phyloP scores from a whole-genome alignment of 2,329 filamentous ascomycete species.

The Penicillium nordicum region DNA sequence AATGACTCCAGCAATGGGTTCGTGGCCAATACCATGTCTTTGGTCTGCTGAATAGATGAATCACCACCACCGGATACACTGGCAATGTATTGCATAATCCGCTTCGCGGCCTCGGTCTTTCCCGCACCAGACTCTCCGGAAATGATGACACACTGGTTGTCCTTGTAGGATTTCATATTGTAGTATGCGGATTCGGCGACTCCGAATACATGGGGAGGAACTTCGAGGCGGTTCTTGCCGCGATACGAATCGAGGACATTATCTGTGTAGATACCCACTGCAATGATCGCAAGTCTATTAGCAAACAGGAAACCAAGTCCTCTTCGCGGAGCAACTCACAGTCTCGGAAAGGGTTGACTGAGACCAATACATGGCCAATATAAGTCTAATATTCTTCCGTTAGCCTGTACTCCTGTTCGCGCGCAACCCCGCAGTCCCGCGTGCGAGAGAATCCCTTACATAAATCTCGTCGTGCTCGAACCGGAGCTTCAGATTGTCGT shows the following conservation, averaged over 20 bases:
- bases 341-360: constrained; percentile 96
- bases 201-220: constrained; percentile 92
- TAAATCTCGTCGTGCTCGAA: constrained; percentile 98
- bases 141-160: constrained; percentile 99
- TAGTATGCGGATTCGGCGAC: constrained; percentile 96
- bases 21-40: constrained; percentile 98
- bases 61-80: constrained; percentile 84
- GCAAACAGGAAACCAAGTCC: constrained; percentile 13
- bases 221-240: constrained; percentile 93
- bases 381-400: constrained; percentile 63
- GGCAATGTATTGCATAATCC: constrained; percentile 99
- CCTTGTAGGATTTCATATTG: constrained; percentile 99
- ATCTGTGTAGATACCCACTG: constrained; percentile 95
- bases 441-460: constrained; percentile 45
- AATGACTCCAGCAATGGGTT: constrained; percentile 97
- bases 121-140: constrained; percentile 97
- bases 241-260: constrained; percentile 88
- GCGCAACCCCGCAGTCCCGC: constrained; percentile 15
- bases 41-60: constrained; percentile 90
- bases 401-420: constrained; percentile 14
- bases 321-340: constrained; percentile 46
- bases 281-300: constrained; percentile 32
- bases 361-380: constrained; percentile 98
- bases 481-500: constrained; percentile 96
- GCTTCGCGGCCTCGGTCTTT: constrained; percentile 97